phyloP scores from a whole-genome alignment of 768 basidiomycete species.

The Roridomyces roridus region DNA sequence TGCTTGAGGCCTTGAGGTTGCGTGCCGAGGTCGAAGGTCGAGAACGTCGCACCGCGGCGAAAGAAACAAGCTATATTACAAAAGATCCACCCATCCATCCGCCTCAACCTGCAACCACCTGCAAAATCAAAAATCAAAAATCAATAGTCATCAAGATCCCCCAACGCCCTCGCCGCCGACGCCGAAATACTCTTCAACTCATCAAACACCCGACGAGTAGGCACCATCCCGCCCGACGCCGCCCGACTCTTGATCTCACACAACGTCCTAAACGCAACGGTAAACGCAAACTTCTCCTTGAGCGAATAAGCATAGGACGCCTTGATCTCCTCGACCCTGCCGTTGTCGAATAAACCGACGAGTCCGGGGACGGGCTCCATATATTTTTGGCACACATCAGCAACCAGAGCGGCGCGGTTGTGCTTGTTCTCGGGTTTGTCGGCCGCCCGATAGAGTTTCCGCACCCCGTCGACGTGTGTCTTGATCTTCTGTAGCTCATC shows the following conservation, averaged over 20 bases:
- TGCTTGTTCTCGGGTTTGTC: constrained; percentile 18
- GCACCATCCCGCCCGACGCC: constrained; percentile 38
- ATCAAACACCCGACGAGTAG: constrained; percentile 43
- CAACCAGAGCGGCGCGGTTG: constrained; percentile 33
- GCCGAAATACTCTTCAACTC: constrained; percentile 41
- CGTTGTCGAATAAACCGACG: constrained; percentile 28
- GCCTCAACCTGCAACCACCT: too few relatives aligned
- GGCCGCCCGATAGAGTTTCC: constrained; percentile 11
- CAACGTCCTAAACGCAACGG: constrained; percentile 57
- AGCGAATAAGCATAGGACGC: constrained; percentile 60
- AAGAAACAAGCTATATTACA: too few relatives aligned
- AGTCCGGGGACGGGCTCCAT: constrained; percentile 33
- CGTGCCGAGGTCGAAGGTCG: too few relatives aligned
- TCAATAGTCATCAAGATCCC: constrained; percentile 10
- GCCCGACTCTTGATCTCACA: constrained; percentile 62
- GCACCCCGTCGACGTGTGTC: constrained; percentile 40
- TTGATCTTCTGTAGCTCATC: constrained; percentile 47
- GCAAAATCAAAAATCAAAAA: too few relatives aligned
- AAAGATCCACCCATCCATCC: too few relatives aligned
- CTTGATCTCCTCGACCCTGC: constrained; percentile 49
- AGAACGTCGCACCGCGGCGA: too few relatives aligned
- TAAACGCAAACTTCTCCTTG: constrained; percentile 50
- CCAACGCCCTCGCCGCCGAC: constrained; percentile 12
- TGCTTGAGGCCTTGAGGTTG: too few relatives aligned
- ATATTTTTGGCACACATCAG: constrained; percentile 34